Evolutionary conservation across 169 alveolate genomes (phyloP).

Genomic region (Plasmodium cynomolgi): DNA sequence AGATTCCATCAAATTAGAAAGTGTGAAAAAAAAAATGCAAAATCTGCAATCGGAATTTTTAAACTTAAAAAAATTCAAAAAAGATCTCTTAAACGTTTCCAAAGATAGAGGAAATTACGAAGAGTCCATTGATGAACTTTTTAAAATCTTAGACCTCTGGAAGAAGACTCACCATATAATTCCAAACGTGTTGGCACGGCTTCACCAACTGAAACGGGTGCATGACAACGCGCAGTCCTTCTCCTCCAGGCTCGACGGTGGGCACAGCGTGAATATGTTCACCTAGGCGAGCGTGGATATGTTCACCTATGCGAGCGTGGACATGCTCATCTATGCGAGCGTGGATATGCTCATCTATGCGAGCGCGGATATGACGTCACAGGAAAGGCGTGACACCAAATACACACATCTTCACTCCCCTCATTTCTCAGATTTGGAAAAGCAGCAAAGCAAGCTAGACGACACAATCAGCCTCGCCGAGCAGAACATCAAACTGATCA

Average conservation of each 20-base stretch:
- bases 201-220: slow-evolving; percentile 44
- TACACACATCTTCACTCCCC: background rate
- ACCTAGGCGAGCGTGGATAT: background rate
- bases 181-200: slow-evolving; percentile 62
- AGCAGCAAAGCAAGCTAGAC: slow-evolving; percentile 46
- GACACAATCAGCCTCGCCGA: slow-evolving; percentile 45
- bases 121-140: slow-evolving; percentile 73
- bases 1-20: slow-evolving; percentile 79
- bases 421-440: slow-evolving; percentile 40
- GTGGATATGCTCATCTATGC: background rate
- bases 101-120: slow-evolving; percentile 73
- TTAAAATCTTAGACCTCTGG: slow-evolving; percentile 70
- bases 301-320: background rate
- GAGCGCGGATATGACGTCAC: background rate
- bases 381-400: background rate
- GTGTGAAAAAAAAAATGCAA: slow-evolving; percentile 79
- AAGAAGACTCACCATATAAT: slow-evolving; percentile 71
- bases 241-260: slow-evolving; percentile 61
- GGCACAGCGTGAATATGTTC: background rate
- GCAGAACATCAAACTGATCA: slow-evolving; percentile 20
- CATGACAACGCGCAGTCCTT: slow-evolving; percentile 73
- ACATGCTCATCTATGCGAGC: too few species aligned
- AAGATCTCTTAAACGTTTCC: slow-evolving; percentile 45
- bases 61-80: slow-evolving; percentile 64
- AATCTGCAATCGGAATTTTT: slow-evolving; percentile 68